Conservation (phyloP, 129 eudicot genomes). For the Deinandra increscens region DNA sequence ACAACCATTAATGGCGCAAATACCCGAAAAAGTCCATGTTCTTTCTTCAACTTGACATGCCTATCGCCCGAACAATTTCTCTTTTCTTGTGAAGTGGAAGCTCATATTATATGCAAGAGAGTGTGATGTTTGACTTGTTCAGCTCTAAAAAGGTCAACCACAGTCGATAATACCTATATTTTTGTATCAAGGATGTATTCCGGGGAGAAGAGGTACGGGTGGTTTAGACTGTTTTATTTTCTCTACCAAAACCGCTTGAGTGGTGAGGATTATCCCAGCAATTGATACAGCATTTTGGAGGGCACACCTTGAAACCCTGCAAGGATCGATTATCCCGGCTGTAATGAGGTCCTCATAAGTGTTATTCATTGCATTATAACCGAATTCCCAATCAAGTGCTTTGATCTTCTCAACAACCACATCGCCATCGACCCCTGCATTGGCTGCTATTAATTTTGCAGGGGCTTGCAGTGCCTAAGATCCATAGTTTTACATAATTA, state of each 20-base stretch:
- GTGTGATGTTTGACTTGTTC: slow-evolving; percentile 3
- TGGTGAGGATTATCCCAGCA: slow-evolving; percentile 72
- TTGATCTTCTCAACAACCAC: slow-evolving; percentile 65
- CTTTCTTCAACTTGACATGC: background rate
- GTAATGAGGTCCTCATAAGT: slow-evolving; percentile 69
- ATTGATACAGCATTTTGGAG: slow-evolving; percentile 84
- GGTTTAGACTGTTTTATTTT: slow-evolving; percentile 63
- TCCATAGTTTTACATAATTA: slow-evolving; percentile 10
- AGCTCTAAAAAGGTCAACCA: slow-evolving; percentile 5
- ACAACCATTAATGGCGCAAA: background rate
- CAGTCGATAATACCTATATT: background rate
- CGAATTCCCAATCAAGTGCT: slow-evolving; percentile 53
- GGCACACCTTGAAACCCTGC: slow-evolving; percentile 73
- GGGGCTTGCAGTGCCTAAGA: slow-evolving; percentile 92
- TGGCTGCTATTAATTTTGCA: slow-evolving; percentile 69
- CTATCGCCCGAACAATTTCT: background rate
- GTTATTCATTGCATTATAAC: slow-evolving; percentile 80
- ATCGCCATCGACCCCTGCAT: slow-evolving; percentile 87
- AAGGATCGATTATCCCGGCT: slow-evolving; percentile 81
- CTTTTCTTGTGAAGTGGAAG: background rate
- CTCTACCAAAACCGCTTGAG: slow-evolving; percentile 77
- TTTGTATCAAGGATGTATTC: slow-evolving; percentile 49
- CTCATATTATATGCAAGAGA: background rate
- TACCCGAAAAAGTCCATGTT: background rate
- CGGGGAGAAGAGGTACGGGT: slow-evolving; percentile 63